Conservation (phyloP, 306 rosid species). For the Sesbania bispinosa region DNA sequence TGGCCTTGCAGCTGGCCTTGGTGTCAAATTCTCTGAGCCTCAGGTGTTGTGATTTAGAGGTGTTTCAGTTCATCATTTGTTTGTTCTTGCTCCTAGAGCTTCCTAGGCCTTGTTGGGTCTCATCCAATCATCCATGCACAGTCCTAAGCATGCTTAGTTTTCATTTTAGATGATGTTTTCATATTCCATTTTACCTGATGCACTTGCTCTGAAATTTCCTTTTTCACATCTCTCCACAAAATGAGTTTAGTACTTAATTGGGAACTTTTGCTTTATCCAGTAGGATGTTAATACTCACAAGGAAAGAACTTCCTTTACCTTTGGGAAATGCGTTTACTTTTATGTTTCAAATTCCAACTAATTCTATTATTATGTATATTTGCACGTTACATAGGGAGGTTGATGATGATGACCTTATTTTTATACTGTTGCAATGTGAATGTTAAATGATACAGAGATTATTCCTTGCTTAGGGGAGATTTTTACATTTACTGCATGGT, state of each 20-base stretch:
- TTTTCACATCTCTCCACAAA: no score
- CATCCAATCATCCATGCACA: no score
- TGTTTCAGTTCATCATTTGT: slow-evolving; percentile 6
- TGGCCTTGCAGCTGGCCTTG: slow-evolving; percentile 65
- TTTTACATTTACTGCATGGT: neutral
- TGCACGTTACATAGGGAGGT: neutral
- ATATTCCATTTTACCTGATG: no score
- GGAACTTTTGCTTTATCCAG: no score
- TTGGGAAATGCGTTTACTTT: neutral
- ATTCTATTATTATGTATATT: neutral
- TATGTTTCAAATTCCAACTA: neutral
- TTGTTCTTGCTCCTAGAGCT: no score
- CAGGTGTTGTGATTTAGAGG: slow-evolving; percentile 42
- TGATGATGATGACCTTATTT: neutral
- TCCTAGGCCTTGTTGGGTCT: no score
- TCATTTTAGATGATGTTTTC: no score
- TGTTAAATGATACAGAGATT: neutral
- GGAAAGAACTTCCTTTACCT: neutral
- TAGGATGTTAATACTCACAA: neutral
- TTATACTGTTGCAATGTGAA: neutral
- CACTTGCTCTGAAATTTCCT: no score
- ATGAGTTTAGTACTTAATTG: no score
- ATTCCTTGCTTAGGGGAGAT: slow-evolving; percentile 10
- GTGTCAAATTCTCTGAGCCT: slow-evolving; percentile 68
- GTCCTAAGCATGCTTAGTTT: no score